Base-by-base conservation (phyloP, 108 stramenopile genomes). In the Asterionellopsis glacialis region DNA sequence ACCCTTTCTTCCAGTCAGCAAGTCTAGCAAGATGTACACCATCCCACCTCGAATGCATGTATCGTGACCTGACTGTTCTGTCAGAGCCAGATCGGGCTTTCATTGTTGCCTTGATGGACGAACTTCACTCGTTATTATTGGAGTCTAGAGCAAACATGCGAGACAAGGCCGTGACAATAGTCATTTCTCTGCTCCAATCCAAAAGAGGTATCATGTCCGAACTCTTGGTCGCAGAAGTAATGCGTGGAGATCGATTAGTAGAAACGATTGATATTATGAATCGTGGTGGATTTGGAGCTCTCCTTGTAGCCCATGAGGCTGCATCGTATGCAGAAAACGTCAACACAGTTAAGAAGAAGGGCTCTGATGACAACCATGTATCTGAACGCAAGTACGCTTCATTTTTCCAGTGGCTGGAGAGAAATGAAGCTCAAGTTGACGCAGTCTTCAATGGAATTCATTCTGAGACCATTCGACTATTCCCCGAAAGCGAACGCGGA, bases 401-500 rank as follows among this genome's bases (percentile, higher is more conserved):
- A 0, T 93, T 93, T 56, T 93, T 93, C 62, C 82, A 84, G 45
- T 93, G 91, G 91, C 64, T 85, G 26, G 86, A 90, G 26, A 69
- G 70, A 25, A 73, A 93, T 47, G 52, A 69, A 45, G 69, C 69
- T 12, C 72, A 85, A 47, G 75, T 93, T 7, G 70, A 83, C 41
- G 63, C 84, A 18, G 82, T 93, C 16, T 88, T 89, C 63, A 69
- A 82, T 41, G 76, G 70, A 38, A 84, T 90, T 65, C 67, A 81
- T 45, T 60, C 55, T 13, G 74, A 80, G 51, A 70, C 76, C 27
- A 58, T 63, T 12, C 72, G 73, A 39, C 26, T 84, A 41, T 68
- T 83, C 33, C 78, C 84, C 27, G 67, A 72, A 11, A 58, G 81
- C 24, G 69, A 67, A 33, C 48, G 61, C 48, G 75, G 69, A 43